A percentile compares a stretch with the other conserved stretches of the same genome.
phyloP scores from a whole-genome alignment of 352 stramenopile genomes.

The Globisporangium barbulae region DNA sequence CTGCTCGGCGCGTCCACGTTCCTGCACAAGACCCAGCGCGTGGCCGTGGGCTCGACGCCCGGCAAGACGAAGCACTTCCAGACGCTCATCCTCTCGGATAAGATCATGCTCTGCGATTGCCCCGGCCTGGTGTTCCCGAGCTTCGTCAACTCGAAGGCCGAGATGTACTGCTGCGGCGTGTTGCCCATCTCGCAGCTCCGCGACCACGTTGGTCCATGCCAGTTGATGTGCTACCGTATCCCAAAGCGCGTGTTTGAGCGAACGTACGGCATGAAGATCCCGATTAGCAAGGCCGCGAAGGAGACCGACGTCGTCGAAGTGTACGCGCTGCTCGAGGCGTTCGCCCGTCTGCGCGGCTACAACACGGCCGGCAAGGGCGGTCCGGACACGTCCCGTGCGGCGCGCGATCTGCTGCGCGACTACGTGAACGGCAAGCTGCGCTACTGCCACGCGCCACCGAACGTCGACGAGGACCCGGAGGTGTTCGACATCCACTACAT shows the following conservation, averaged over 20 bases:
- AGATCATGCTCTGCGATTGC: constrained; percentile 99
- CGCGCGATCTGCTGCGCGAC: constrained; percentile 96
- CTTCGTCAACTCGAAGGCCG: constrained; percentile 97
- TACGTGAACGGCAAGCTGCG: constrained; percentile 97
- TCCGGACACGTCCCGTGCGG: constrained; percentile 93
- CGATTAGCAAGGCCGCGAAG: constrained; percentile 52
- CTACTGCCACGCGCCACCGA: constrained; percentile 95
- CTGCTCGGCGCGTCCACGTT: constrained; percentile 95
- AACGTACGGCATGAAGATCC: constrained; percentile 96
- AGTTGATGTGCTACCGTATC: constrained; percentile 94
- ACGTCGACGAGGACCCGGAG: constrained; percentile 36
- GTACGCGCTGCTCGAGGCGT: constrained; percentile 77
- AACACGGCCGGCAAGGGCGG: constrained; percentile 93
- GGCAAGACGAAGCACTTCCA: constrained; percentile 99
- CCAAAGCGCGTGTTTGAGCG: constrained; percentile 94
- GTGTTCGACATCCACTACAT: constrained; percentile 80
- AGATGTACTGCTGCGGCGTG: constrained; percentile 99
- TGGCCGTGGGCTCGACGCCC: constrained; percentile 96
- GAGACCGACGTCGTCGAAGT: constrained; percentile 78
- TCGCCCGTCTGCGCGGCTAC: constrained; percentile 87
- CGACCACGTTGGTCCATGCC: constrained; percentile 93
- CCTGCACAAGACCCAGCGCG: constrained; percentile 93
- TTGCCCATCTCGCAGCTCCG: constrained; percentile 98
- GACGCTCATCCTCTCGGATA: constrained; percentile 96
- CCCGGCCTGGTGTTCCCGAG: constrained; percentile 99